Evolutionary conservation across 2,329 filamentous ascomycete genomes (phyloP), one percentile per base, ranked within the genome.

Genomic region (Aspergillus niger): DNA sequence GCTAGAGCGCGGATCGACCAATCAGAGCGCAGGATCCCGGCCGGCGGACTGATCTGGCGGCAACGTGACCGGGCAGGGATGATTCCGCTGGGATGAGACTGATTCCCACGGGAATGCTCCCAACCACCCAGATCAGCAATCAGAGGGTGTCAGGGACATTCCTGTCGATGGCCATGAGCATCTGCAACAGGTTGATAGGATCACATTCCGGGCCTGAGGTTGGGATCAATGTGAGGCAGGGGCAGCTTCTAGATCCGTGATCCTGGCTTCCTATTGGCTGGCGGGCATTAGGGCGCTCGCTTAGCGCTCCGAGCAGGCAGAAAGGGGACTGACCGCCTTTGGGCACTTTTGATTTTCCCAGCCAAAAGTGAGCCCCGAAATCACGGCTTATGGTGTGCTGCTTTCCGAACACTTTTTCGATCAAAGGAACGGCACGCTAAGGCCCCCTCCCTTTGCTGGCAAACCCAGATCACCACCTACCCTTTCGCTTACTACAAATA

Each of bases 401-500:
- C 67, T 73, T 76, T 74, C 70, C 69, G 61, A 68, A 62, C 70
- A 59, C 56, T 69, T 69, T 69, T 72, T 70, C 65, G 67, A 71
- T 71, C 66, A 66, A 70, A 70, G 60, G 57, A 65, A 65, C 65
- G 50, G 53, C 48, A 65, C 69, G 69, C 69, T 71, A 69, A 68
- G 67, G 55, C 67, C 65, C 61, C 64, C 64, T 64, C 67, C 61
- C 52, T 62, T 68, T 61, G 61, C 65, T 65, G 66, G 62, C 63
- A 67, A 64, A 64, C 63, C 67, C 67, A 76, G 73, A 77, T 76
- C 74, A 77, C 70, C 65, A 59, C 68, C 70, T 69, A 53, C 67
- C 65, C 63, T 60, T 65, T 72, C 68, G 69, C 61, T 68, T 68
- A 67, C 71, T 77, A 74, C 73, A 76, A 77, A 77, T 78, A 77